Conservation (phyloP, 139 green algal genomes). For the Chlamydomonas sphaeroides region DNA sequence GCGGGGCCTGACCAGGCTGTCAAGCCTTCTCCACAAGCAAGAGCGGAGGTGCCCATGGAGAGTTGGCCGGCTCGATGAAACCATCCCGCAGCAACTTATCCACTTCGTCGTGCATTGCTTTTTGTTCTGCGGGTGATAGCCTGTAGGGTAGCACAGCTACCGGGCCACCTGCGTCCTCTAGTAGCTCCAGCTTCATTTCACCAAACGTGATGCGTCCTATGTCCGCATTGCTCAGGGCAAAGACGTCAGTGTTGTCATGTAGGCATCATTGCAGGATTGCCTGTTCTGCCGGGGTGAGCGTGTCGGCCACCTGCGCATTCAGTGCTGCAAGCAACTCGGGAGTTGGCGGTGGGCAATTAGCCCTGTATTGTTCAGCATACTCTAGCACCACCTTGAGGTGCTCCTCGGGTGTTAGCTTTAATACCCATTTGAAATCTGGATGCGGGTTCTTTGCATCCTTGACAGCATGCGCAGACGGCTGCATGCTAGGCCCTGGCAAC, state of each 20-base stretch:
- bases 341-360: no score
- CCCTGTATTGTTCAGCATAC: no score
- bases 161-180: background rate
- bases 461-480: no score
- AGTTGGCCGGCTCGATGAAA: background rate
- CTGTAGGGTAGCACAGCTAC: background rate
- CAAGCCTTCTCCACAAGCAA: background rate
- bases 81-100: background rate
- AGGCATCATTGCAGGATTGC: background rate
- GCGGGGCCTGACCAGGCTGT: background rate
- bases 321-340: background rate
- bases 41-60: background rate
- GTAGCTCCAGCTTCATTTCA: background rate
- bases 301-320: background rate
- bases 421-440: no score
- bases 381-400: no score
- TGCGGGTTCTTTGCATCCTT: no score
- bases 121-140: background rate
- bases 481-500: no score
- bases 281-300: background rate
- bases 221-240: background rate
- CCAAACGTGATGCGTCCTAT: background rate
- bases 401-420: no score
- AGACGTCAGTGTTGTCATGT: background rate
- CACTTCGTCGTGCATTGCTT: background rate